Conservation (phyloP, 257 asterid genomes). For the Scutellaria baicalensis region DNA sequence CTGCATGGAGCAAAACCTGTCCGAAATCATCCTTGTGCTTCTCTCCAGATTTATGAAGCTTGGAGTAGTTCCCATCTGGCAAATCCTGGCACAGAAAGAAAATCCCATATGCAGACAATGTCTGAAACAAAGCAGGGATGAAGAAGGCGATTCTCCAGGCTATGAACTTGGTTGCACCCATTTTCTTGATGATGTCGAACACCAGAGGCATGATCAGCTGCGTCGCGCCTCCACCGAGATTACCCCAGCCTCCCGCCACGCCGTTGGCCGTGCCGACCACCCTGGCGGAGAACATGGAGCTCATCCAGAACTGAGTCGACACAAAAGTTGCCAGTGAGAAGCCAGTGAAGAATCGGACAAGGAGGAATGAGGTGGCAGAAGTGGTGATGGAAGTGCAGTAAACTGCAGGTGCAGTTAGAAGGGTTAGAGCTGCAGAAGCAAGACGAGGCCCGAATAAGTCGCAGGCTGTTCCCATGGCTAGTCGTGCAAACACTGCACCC, state of each 20-base stretch:
- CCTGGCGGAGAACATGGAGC: slow-evolving; percentile 54
- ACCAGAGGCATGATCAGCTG: slow-evolving; percentile 81
- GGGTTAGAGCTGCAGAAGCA: slow-evolving; percentile 49
- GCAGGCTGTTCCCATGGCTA: slow-evolving; percentile 83
- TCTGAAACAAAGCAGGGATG: slow-evolving; percentile 69
- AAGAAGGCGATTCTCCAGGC: slow-evolving; percentile 81
- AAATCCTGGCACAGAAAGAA: slow-evolving; percentile 68
- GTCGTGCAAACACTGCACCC: slow-evolving; percentile 68
- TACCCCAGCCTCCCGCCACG: slow-evolving; percentile 82
- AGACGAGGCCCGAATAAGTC: slow-evolving; percentile 71
- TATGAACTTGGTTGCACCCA: slow-evolving; percentile 41
- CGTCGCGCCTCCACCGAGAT: slow-evolving; percentile 77
- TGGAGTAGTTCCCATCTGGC: slow-evolving; percentile 58
- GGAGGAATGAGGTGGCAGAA: slow-evolving; percentile 38
- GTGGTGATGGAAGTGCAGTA: slow-evolving; percentile 37
- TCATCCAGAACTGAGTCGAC: slow-evolving; percentile 89
- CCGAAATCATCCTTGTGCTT: slow-evolving; percentile 52
- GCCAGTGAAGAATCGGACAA: slow-evolving; percentile 60
- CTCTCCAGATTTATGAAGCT: slow-evolving; percentile 62
- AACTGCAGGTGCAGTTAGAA: slow-evolving; percentile 75
- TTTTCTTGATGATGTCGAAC: slow-evolving; percentile 29
- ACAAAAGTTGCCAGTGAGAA: slow-evolving; percentile 77
- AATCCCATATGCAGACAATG: slow-evolving; percentile 43
- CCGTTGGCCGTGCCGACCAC: slow-evolving; percentile 86
- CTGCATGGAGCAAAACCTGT: slow-evolving; percentile 34